Base-by-base conservation (phyloP, 2,329 filamentous ascomycete species). In the Ascomycota sp. region DNA sequence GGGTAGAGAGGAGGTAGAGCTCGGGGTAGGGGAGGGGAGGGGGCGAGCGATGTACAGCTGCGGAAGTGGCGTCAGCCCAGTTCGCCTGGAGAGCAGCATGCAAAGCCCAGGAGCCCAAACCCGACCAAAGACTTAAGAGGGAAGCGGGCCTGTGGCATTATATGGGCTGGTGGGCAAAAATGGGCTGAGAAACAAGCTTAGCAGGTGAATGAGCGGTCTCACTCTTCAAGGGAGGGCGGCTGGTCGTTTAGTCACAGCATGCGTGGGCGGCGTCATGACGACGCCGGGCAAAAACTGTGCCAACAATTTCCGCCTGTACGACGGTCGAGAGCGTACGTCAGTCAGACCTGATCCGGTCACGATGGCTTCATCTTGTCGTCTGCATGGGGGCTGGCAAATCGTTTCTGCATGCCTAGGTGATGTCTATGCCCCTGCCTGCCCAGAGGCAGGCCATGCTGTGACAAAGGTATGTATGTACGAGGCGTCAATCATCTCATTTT, bases 151-250 rank as follows among this genome's bases (percentile, higher is more conserved):
- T 38, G 26, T 33, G 36, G 40, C 35, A 40, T 41, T 44, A 43
- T 39, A 43, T 38, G 40, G 38, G 29, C 16, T 21, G 21, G 30
- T 16, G 12, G 35, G 29, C 24, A n/a, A 38, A 25, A 24, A 26
- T 21, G 27, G 16, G 36, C 30, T 26, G 34, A 33, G 39, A 30
- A 32, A 29, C 33, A 34, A 34, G 33, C 30, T 29, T 35, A 32
- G 35, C 33, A 35, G 35, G 34, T 40, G 31, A 37, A 28, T 16
- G 33, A 33, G 31, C 38, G 38, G 46, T 47, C 41, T 48, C 46
- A 48, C 35, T 38, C 41, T 24, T 39, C 40, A 47, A 47, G 44
- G 45, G 44, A 47, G 44, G 36, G 34, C 29, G 11, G 35, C 37
- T 31, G 21, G 29, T 37, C 36, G 37, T 43, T 41, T 40, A 38